Evolutionary conservation across 2,329 filamentous ascomycete species (phyloP), one percentile per base, ranked within the genome.

Genomic region (Tolypocladium ovalisporum): DNA sequence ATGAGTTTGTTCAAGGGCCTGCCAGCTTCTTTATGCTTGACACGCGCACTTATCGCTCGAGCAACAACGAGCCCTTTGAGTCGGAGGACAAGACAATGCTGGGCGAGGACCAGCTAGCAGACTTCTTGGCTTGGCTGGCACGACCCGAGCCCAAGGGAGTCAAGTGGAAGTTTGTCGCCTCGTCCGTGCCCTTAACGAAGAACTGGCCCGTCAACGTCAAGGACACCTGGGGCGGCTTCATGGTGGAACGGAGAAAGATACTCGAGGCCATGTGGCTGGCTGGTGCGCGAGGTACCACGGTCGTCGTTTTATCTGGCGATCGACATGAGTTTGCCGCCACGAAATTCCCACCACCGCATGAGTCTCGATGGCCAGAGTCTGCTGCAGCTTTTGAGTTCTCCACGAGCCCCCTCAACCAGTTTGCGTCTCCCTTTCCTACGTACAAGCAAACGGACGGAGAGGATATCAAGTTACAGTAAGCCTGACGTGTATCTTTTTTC

Each of bases 291-390:
- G 88, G 89, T 8, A 76, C 88, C 7, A 89, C 92, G 29, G 86
- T 97, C 9, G 80, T 96, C 3, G 78, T 97, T 15, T 77, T 99
- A 13, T 94, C 88, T 19, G 94, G 94, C 1, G 94, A 99, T 67
- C 80, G 94, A n/a, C 94, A 99, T 68, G 94, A 99, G 71, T 97
- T 97, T 70, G 94, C 89, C 1, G 92, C 93, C 0, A 97, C 93
- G 0, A 85, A 86, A 54, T 87, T 88, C 73, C 87, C 79, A 19
- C 85, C 80, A n/a, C 83, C 78, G 60, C 76, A 63, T 55, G 79
- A 75, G 61, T 82, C 83, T 54, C 81, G 71, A 55, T 90, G 86
- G 86, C 78, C 83, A 0, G 74, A 83, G 54, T 79, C 73, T 47
- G 81, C 84, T 1, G 79, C 86, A 0, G 88, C 95, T 0, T 87